Base-by-base conservation (phyloP, 2,329 filamentous ascomycete species). In the Apiospora malaysiana region DNA sequence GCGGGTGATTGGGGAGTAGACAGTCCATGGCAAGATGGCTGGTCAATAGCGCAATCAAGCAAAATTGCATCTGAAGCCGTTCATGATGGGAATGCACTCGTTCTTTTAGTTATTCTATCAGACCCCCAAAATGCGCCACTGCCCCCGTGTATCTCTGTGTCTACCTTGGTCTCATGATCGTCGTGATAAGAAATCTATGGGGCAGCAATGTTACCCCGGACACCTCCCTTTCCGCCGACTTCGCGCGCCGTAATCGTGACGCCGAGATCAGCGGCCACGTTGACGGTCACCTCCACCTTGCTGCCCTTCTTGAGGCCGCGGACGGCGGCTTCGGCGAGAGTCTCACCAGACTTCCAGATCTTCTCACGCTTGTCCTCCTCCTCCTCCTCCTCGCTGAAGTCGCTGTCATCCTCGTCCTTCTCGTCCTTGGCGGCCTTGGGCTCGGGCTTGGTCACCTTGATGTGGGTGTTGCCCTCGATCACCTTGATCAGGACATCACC, bases 261-360 rank as follows among this genome's bases (percentile, higher is more conserved):
- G 75, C 87, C 87, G 70, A 98, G 85, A 80, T 98, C 94, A 37
- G 90, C 91, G 70, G 88, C 89, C 74, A 98, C 92, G 81, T 95
- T 97, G 78, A 98, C 89, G 80, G 94, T 97, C 70, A 98, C 91
- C 87, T 99, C 96, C 75, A 99, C 90, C 87, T 97, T 97, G 78
- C 90, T 89, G 71, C 90, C 92, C 85, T 95, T 94, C 90, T 95
- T 95, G 76, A 97, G 89, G 72, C 88, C 93, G 82, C 89, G 92
- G 80, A 99, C 84, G 43, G 92, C 93, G 14, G 94, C 92, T 86
- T 99, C 96, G 72, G 94, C 95, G 72, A 99, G 89, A 42, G 91
- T 86, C 74, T 87, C 90, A 76, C 93, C 93, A 66, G 94, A 89
- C 88, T 97, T 97, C 94, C 94, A 98, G 72, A 96, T 86, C 88